These are phyloP conservation scores for Balansia obtecta DNA, from an alignment of 2,329 filamentous ascomycete species.

Conservation along the genomic window DNA sequence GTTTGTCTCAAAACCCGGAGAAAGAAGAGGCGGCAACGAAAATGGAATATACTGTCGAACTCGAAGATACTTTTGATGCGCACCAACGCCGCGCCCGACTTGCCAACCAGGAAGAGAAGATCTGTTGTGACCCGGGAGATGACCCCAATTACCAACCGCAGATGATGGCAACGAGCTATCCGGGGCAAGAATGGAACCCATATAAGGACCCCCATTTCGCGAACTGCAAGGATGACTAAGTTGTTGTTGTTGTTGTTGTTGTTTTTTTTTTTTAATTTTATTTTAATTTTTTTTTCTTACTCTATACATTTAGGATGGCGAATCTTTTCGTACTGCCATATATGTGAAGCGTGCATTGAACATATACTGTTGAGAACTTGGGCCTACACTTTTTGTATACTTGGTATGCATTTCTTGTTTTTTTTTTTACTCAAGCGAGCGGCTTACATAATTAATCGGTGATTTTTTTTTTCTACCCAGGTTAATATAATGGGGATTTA, in stretches of 20 bases:
- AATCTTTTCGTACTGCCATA: too few species aligned
- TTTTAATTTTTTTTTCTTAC: too few species aligned
- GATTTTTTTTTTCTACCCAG: too few species aligned
- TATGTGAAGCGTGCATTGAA: neutral
- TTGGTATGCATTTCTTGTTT: too few species aligned
- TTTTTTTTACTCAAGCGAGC: too few species aligned
- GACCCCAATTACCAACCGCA: slow-evolving; percentile 28
- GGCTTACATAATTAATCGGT: too few species aligned
- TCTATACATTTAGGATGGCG: too few species aligned
- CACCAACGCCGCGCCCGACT: slow-evolving; percentile 31
- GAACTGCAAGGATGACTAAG: slow-evolving; percentile 14
- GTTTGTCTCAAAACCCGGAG: neutral
- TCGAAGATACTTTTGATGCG: slow-evolving; percentile 31
- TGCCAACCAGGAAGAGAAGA: slow-evolving; percentile 41
- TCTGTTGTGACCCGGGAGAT: slow-evolving; percentile 27
- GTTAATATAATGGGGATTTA: too few species aligned
- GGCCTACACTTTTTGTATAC: too few species aligned
- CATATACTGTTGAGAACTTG: too few species aligned
- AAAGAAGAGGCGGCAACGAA: neutral
- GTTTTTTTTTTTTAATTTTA: too few species aligned
- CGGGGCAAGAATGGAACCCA: slow-evolving; percentile 59
- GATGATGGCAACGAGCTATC: slow-evolving; percentile 58
- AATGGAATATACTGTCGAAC: slow-evolving; percentile 17
- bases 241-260: too few species aligned
- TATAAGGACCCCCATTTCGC: slow-evolving; percentile 25